Evolutionary conservation across 179 eudicot species (phyloP).

Genomic region (Spinacia oleracea): DNA sequence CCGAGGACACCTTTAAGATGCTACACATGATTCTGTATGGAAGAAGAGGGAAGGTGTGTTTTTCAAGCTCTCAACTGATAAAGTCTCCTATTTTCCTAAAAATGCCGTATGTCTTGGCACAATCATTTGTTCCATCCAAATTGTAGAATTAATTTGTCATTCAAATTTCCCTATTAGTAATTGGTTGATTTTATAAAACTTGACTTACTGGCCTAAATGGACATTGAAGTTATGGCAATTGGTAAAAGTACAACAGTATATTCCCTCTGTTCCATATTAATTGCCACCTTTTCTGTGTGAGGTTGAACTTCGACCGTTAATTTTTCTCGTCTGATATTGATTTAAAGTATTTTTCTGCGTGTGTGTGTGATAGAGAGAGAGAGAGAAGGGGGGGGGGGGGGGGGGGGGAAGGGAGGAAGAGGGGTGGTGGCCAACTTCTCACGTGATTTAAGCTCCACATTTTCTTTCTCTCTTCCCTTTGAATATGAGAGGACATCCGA

Average conservation of each 20-base stretch:
- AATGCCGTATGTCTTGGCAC: not conserved
- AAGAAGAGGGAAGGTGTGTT: constrained; percentile 83
- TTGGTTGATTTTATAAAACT: no score
- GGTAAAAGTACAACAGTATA: not conserved
- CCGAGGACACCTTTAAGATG: constrained; percentile 66
- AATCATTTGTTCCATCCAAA: not conserved
- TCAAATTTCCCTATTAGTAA: not conserved
- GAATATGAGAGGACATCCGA: no score
- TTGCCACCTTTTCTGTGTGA: not conserved
- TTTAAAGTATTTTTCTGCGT: no score
- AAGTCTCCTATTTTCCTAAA: not conserved
- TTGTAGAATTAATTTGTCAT: not conserved
- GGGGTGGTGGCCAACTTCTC: no score
- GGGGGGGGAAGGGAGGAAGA: no score
- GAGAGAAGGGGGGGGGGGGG: no score
- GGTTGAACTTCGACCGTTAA: not conserved
- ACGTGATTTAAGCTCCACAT: no score
- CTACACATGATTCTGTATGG: constrained; percentile 76
- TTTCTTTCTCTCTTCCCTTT: no score
- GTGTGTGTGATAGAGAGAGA: no score
- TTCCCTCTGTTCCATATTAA: not conserved
- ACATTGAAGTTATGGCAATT: not conserved
- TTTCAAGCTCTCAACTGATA: constrained; percentile 5
- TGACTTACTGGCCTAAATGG: not conserved
- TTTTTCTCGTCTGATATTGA: no score